These are phyloP conservation scores for Triticum turgidum DNA, from an alignment of 176 grass and related monocot genomes.

Conservation along the genomic window DNA sequence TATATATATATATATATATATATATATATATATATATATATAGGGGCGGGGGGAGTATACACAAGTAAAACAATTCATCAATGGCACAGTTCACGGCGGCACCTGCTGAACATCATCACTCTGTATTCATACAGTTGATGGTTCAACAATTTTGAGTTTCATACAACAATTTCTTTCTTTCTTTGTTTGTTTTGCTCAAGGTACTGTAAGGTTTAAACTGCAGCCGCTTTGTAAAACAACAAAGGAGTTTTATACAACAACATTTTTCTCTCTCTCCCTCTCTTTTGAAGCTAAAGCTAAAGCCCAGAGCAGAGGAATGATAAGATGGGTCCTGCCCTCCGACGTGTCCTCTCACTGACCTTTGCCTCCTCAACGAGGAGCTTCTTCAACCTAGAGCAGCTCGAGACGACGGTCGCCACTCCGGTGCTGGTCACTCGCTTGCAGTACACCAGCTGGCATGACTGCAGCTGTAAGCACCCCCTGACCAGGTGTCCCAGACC, in stretches of 20 bases:
- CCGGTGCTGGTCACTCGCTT: conserved; percentile 53
- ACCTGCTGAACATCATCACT: no score
- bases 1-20: no score
- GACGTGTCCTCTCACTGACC: conserved; percentile 69
- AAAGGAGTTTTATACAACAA: background rate
- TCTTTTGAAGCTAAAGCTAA: conserved; percentile 1
- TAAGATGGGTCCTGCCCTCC: conserved; percentile 58
- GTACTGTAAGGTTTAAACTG: background rate
- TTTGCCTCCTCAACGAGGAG: conserved; percentile 82
- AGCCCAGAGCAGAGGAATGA: conserved; percentile 65
- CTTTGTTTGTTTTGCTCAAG: background rate
- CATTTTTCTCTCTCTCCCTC: background rate
- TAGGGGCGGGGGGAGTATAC: no score
- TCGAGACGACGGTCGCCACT: conserved; percentile 70
- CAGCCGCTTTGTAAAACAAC: background rate
- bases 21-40: no score
- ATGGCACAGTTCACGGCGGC: no score
- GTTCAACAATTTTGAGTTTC: no score
- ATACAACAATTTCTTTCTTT: no score
- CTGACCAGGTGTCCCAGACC: conserved; percentile 67
- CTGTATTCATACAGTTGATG: no score
- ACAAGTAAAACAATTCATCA: no score
- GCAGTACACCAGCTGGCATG: conserved; percentile 76
- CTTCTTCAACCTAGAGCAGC: conserved; percentile 73
- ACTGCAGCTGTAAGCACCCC: conserved; percentile 58